Conservation (phyloP, 208 protist genomes). For the Leishmania tarentolae region DNA sequence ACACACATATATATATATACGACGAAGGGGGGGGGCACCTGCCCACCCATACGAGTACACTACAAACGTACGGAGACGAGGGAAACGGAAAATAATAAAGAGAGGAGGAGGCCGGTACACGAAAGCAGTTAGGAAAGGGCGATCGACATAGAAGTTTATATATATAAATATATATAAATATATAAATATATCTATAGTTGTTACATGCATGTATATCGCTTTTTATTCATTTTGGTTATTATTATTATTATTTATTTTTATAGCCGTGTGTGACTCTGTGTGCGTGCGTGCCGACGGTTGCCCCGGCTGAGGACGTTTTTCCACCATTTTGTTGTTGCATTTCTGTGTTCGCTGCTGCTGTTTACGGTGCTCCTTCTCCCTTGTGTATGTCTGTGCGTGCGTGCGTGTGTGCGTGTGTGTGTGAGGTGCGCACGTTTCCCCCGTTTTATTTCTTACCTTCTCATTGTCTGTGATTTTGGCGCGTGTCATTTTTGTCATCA, state of each 20-base stretch:
- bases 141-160: not conserved
- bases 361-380: not conserved
- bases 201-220: not conserved
- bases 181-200: not conserved
- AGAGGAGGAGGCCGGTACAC: no score
- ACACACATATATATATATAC: no score
- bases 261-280: no score
- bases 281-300: not conserved
- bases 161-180: no score
- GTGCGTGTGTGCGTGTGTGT: slow-evolving; percentile 14
- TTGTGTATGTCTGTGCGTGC: not conserved
- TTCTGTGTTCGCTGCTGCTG: not conserved
- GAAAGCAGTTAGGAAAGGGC: no score
- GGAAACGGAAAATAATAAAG: no score
- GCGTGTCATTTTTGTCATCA: not conserved
- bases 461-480: not conserved
- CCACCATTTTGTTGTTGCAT: not conserved
- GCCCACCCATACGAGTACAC: no score
- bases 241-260: not conserved
- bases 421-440: not conserved
- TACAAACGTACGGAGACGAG: not conserved
- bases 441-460: not conserved
- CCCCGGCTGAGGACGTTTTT: not conserved
- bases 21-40: no score
- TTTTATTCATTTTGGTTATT: not conserved